Percentiles rank a stretch among this genome's conserved stretches.
Evolutionary conservation across 75 land plant genomes (phyloP).

Genomic region (Azolla pinnata): DNA sequence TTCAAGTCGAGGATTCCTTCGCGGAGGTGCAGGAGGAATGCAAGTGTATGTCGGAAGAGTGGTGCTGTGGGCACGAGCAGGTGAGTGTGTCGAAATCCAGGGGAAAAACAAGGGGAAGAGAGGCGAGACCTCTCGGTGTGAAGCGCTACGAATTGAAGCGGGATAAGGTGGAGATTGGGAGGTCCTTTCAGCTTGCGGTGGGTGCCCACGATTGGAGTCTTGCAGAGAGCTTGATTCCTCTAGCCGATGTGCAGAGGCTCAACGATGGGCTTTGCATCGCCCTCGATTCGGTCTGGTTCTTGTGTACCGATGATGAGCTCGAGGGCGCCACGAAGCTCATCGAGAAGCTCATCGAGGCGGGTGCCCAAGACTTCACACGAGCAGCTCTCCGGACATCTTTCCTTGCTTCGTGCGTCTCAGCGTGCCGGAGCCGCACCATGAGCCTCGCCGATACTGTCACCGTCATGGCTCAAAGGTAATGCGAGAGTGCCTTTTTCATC

Average conservation of each 20-base stretch:
- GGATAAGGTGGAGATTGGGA: conserved; percentile 67
- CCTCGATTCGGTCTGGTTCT: conserved; percentile 86
- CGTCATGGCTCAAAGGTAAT: conserved; percentile 89
- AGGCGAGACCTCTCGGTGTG: too few species aligned
- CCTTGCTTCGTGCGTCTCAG: conserved; percentile 95
- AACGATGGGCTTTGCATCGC: conserved; percentile 91
- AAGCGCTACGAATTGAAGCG: too few species aligned
- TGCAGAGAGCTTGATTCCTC: conserved; percentile 60
- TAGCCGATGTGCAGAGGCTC: conserved; percentile 63
- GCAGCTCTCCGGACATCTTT: conserved; percentile 88
- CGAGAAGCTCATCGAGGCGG: conserved; percentile 53
- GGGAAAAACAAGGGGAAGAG: too few species aligned
- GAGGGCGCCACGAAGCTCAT: conserved; percentile 60
- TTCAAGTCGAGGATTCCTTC: too few species aligned
- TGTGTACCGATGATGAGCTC: conserved; percentile 53
- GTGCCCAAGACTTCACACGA: conserved; percentile 81
- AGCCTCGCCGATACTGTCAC: conserved; percentile 76
- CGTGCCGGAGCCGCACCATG: conserved; percentile 83
- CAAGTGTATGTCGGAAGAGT: too few species aligned
- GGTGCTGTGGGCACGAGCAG: too few species aligned
- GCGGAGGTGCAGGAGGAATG: too few species aligned
- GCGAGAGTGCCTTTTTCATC: too few species aligned
- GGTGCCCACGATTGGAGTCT: conserved; percentile 76
- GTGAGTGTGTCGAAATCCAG: too few species aligned
- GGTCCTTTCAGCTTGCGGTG: conserved; percentile 72